Evolutionary conservation across 208 protist species (phyloP).

Genomic region (Acanthamoeba royreba): DNA sequence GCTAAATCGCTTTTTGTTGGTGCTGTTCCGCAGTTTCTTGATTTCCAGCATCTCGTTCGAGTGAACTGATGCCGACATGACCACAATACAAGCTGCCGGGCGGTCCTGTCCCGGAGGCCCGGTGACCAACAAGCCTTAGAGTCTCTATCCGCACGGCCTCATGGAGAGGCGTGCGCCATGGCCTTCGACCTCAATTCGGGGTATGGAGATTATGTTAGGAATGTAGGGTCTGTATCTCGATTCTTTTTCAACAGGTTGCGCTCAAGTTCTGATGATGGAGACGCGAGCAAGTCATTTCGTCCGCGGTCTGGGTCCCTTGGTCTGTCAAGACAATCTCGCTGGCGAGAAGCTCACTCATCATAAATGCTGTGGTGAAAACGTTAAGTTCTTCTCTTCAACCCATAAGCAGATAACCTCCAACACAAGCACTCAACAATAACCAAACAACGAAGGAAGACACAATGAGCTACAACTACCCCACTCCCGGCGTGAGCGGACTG

Average conservation of each 20-base stretch:
- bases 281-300: too few relatives aligned
- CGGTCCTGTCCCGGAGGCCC: background rate
- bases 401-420: background rate
- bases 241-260: too few relatives aligned
- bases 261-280: too few relatives aligned
- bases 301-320: too few relatives aligned
- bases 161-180: too few relatives aligned
- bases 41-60: background rate
- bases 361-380: too few relatives aligned
- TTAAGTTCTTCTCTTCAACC: too few relatives aligned
- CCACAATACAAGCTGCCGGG: background rate
- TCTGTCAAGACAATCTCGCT: background rate
- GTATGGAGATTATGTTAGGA: too few relatives aligned
- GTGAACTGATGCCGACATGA: too few relatives aligned
- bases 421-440: background rate
- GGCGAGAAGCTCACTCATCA: background rate
- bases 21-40: background rate
- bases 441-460: background rate
- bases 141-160: too few relatives aligned
- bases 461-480: background rate
- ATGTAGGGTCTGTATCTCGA: too few relatives aligned
- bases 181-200: too few relatives aligned
- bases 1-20: background rate
- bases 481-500: background rate
- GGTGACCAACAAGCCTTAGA: background rate